Base-by-base conservation (phyloP, 2,329 filamentous ascomycete genomes). In the Cadophora malorum region DNA sequence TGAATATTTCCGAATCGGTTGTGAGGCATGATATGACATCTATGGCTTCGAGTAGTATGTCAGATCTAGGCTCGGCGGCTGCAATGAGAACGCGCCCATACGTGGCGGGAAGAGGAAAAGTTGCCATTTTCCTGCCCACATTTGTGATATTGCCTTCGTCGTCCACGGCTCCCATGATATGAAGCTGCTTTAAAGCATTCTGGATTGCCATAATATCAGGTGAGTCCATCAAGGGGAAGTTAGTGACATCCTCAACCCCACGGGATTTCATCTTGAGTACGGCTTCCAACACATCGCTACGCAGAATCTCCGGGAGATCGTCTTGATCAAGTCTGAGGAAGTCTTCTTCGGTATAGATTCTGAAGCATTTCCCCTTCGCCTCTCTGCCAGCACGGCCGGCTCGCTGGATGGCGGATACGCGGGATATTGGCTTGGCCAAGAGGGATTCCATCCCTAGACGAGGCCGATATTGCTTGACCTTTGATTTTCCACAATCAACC, bases 351-450 rank as follows among this genome's bases (percentile, higher is more conserved):
- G 95, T 97, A 78, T 97, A 99, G 0, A 99, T 82, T 52, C 96
- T 86, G 78, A 90, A 97, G 79, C 94, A 98, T 77, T 96, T 93
- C 0, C 96, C 96, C 0, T 94, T 87, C 0, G 90, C 93, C 80
- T 99, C 96, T 84, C 96, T 90, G 52, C 96, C 96, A 9, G 96
- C 96, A 81, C 96, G 92, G 78, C 96, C 96, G 63, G 93, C 89
- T 67, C 96, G 86, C 78, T 99, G 96, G 59, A 97, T 92, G 0
- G 96, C 95, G 0, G 96, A 96, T 0, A 95, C 97, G 75, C 93
- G 93, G 0, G 94, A 97, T 38, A 99, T 96, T 0, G 94, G 90
- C 71, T 97, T 97, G 2, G 93, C 90, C 0, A 98, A 85, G 0
- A 99, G 85, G 0, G 95, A 97, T 74, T 98, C 95, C 76, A 99